A percentile compares a stretch with the other conserved stretches of the same genome.
phyloP scores from a whole-genome alignment of 164 flowering plant species.

The Annona squamosa region DNA sequence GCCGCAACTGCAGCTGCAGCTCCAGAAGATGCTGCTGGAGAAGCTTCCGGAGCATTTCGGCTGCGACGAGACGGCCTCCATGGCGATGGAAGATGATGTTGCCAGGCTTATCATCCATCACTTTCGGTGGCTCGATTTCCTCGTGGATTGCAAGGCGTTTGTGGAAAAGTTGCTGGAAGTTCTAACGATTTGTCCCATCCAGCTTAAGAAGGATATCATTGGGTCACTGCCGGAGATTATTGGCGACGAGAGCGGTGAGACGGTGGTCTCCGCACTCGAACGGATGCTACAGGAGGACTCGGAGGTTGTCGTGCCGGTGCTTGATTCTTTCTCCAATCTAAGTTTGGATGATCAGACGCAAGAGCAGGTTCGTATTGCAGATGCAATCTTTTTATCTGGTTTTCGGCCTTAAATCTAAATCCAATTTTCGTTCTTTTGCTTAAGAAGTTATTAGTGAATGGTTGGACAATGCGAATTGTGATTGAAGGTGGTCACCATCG shows the following conservation, averaged over 20 bases:
- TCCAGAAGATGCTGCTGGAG: conserved; percentile 61
- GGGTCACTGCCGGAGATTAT: conserved; percentile 84
- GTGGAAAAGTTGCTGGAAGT: conserved; percentile 62
- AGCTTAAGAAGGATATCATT: conserved; percentile 76
- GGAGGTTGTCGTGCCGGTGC: conserved; percentile 59
- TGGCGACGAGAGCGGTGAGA: conserved; percentile 48
- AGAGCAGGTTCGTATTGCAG: conserved; percentile 42
- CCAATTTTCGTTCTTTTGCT: too few relatives aligned
- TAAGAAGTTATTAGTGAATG: too few relatives aligned
- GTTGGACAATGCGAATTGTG: not conserved
- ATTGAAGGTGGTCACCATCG: conserved; percentile 55
- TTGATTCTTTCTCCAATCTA: conserved; percentile 71
- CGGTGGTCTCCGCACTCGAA: conserved; percentile 47
- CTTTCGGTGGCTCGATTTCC: conserved; percentile 81
- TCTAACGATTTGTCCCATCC: conserved; percentile 56
- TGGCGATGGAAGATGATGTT: conserved; percentile 44
- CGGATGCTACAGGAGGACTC: conserved; percentile 72
- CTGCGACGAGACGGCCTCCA: conserved; percentile 2
- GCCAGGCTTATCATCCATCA: conserved; percentile 65
- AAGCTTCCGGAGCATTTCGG: conserved; percentile 74
- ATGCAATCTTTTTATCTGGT: not conserved
- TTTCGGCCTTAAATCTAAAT: not conserved
- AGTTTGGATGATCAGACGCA: conserved; percentile 57
- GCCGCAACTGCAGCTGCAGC: conserved; percentile 51
- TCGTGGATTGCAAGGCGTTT: conserved; percentile 54